Evolutionary conservation across 129 eudicot species (phyloP).

Genomic region (Scalesia atractyloides): DNA sequence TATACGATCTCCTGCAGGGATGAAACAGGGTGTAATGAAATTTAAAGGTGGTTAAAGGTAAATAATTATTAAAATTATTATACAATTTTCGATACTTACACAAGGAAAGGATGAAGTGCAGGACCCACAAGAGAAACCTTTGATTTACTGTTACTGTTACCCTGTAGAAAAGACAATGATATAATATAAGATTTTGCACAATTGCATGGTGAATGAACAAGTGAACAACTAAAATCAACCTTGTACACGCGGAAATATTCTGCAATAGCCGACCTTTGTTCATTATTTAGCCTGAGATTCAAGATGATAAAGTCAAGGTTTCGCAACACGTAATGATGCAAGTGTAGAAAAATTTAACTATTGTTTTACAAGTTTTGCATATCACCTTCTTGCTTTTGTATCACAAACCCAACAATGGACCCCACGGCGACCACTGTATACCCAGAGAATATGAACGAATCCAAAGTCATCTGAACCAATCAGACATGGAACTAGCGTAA

Average conservation of each 20-base stretch:
- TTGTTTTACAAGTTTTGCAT: slow-evolving; percentile 16
- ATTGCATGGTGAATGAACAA: background rate
- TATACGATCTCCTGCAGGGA: slow-evolving; percentile 80
- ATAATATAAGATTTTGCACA: slow-evolving; percentile 1
- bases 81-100: slow-evolving; percentile 42
- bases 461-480: slow-evolving; percentile 84
- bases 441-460: slow-evolving; percentile 89
- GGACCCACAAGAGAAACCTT: slow-evolving; percentile 62
- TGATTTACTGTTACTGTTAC: slow-evolving; percentile 62
- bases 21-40: slow-evolving; percentile 5
- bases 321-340: slow-evolving; percentile 3
- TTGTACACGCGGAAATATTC: slow-evolving; percentile 89
- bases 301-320: slow-evolving; percentile 4
- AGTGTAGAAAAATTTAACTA: background rate
- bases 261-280: slow-evolving; percentile 82
- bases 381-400: slow-evolving; percentile 91
- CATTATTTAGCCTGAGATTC: slow-evolving; percentile 69
- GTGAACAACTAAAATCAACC: slow-evolving; percentile 40
- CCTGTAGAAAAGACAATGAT: slow-evolving; percentile 44
- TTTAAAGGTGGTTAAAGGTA: background rate
- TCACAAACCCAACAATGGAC: slow-evolving; percentile 99
- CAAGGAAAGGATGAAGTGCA: slow-evolving; percentile 70
- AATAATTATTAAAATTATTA: background rate
- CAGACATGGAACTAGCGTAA: slow-evolving; percentile 1
- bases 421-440: slow-evolving; percentile 98